These are phyloP conservation scores for Larix sibirica DNA, from an alignment of 83 land plant species.

Conservation along the genomic window DNA sequence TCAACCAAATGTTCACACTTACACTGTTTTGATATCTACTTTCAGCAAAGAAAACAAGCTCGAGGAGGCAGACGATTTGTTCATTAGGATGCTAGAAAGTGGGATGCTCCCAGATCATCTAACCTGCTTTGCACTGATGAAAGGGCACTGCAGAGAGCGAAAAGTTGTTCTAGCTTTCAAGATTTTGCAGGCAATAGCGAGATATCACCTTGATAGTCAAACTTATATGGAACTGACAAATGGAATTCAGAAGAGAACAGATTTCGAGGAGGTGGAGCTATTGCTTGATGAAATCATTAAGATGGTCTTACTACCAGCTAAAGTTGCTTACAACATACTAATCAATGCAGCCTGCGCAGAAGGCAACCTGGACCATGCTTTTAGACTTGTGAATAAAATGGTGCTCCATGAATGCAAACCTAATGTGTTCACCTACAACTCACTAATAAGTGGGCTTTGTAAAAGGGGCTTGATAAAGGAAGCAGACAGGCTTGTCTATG, in stretches of 20 bases:
- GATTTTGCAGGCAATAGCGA: conserved; percentile 25
- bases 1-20: conserved; percentile 35
- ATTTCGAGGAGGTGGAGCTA: not conserved
- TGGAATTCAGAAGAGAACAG: not conserved
- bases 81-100: conserved; percentile 30
- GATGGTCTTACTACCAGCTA: conserved; percentile 16
- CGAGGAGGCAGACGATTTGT: conserved; percentile 26
- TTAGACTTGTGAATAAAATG: conserved; percentile 25
- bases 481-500: conserved; percentile 10
- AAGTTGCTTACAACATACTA: conserved; percentile 23
- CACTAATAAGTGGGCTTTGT: conserved; percentile 29
- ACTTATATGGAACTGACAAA: not conserved
- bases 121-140: conserved; percentile 24
- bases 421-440: conserved; percentile 29
- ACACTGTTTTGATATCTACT: conserved; percentile 27
- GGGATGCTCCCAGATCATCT: conserved; percentile 43
- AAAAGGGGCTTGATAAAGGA: conserved; percentile 23
- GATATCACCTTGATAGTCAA: conserved; percentile 4
- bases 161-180: conserved; percentile 20
- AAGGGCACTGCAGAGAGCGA: conserved; percentile 18
- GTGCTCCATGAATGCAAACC: conserved; percentile 24
- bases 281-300: conserved; percentile 23
- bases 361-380: conserved; percentile 26
- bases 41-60: conserved; percentile 28
- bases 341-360: conserved; percentile 35